Percentiles rank a stretch among this genome's conserved stretches.
Conservation (phyloP, 768 basidiomycete genomes). For the Piloderma croceum region DNA sequence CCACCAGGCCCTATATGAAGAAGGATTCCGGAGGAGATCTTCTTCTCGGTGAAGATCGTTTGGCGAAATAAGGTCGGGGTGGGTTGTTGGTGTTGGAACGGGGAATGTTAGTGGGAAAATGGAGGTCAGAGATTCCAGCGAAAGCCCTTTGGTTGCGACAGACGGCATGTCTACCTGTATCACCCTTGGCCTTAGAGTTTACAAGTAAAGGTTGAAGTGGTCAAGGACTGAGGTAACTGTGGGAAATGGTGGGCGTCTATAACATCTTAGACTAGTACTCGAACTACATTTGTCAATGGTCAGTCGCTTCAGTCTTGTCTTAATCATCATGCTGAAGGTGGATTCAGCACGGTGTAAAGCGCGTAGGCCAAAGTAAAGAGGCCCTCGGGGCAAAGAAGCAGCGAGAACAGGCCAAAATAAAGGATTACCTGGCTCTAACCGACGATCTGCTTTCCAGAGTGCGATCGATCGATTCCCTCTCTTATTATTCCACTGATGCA, state of each 20-base stretch:
- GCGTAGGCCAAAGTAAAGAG: slow-evolving; percentile 50
- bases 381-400: slow-evolving; percentile 61
- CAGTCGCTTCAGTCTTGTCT: not conserved
- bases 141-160: slow-evolving; percentile 41
- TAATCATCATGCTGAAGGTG: not conserved
- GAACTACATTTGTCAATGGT: not conserved
- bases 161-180: slow-evolving; percentile 58
- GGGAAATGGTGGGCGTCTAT: not conserved
- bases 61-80: slow-evolving; percentile 67
- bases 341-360: slow-evolving; percentile 64
- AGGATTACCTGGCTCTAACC: slow-evolving; percentile 65
- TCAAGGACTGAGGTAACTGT: not conserved
- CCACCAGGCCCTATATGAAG: slow-evolving; percentile 92
- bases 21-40: slow-evolving; percentile 86
- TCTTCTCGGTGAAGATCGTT: slow-evolving; percentile 87
- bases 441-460: slow-evolving; percentile 62
- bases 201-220: too few species aligned
- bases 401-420: slow-evolving; percentile 71
- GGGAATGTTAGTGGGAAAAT: slow-evolving; percentile 84
- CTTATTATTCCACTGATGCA: too few species aligned
- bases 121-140: slow-evolving; percentile 47
- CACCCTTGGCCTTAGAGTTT: too few species aligned
- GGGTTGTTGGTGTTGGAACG: slow-evolving; percentile 72
- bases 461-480: slow-evolving; percentile 22
- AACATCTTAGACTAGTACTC: not conserved